These are phyloP conservation scores for Cinnamomum chago DNA, from an alignment of 164 flowering plant species.

Conservation along the genomic window DNA sequence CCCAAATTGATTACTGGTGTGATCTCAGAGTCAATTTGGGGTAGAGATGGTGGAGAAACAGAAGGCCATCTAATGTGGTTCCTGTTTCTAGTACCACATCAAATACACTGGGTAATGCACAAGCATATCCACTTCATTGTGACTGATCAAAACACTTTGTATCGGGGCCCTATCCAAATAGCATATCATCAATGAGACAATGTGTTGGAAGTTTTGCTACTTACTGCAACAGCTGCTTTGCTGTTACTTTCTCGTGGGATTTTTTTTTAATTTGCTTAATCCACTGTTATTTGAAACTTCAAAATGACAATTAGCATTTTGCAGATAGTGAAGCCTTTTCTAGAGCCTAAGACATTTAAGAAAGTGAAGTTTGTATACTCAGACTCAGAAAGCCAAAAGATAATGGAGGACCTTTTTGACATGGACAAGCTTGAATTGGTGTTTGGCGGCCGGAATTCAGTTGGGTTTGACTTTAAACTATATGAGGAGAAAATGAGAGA, in stretches of 20 bases:
- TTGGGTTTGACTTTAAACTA: constrained; percentile 61
- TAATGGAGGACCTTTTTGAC: constrained; percentile 67
- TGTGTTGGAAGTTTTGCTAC: not conserved
- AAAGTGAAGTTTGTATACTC: constrained; percentile 82
- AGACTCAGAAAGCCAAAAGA: constrained; percentile 55
- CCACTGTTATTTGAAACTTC: not conserved
- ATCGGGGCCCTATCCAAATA: too few species aligned
- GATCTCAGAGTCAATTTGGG: too few species aligned
- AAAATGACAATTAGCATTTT: not conserved
- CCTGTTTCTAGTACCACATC: too few species aligned
- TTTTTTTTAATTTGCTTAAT: not conserved
- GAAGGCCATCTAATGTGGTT: too few species aligned
- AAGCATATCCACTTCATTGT: too few species aligned
- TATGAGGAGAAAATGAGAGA: constrained; percentile 25
- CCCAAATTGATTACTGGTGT: too few species aligned
- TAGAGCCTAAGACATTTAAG: constrained; percentile 60
- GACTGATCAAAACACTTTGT: too few species aligned
- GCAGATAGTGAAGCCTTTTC: constrained; percentile 68
- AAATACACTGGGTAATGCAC: too few species aligned
- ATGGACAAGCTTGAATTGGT: constrained; percentile 70
- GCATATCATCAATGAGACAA: too few species aligned
- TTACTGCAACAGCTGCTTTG: not conserved
- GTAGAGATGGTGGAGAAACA: too few species aligned
- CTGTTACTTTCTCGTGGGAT: not conserved
- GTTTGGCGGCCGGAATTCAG: constrained; percentile 64